phyloP scores from a whole-genome alignment of 192 early-diverging fungal species.

The Coemansia sp. region DNA sequence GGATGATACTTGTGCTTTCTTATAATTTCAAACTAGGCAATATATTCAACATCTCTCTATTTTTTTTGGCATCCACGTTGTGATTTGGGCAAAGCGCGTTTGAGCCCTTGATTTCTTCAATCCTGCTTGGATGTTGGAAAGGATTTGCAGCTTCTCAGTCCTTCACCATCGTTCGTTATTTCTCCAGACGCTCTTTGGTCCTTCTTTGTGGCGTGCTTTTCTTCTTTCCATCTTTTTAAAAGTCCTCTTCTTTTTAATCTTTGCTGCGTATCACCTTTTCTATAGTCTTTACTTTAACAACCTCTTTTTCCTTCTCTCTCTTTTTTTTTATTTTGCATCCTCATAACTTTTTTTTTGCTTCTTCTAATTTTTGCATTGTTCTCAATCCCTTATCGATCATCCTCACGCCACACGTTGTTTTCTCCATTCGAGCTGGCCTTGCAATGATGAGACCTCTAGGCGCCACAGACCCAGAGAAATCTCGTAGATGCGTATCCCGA shows the following conservation, averaged over 20 bases:
- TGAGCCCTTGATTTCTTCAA: not conserved
- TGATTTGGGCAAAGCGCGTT: not conserved
- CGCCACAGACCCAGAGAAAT: not conserved
- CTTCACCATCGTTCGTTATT: not conserved
- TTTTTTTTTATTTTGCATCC: not conserved
- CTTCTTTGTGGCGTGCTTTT: not conserved
- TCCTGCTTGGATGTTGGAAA: not conserved
- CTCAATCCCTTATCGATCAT: no score
- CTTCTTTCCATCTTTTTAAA: not conserved
- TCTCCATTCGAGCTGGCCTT: not conserved
- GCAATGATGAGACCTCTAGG: not conserved
- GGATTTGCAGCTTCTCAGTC: constrained; percentile 5
- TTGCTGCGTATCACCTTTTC: not conserved
- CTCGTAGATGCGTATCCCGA: not conserved
- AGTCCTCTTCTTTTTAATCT: constrained; percentile 11
- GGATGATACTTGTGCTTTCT: constrained; percentile 13
- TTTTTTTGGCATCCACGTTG: not conserved
- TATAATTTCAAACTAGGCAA: no score
- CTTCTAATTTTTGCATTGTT: not conserved
- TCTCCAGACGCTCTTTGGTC: not conserved
- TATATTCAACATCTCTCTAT: not conserved
- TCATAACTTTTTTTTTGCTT: not conserved
- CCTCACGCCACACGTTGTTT: not conserved
- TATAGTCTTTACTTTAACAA: not conserved
- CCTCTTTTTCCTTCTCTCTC: not conserved